These are phyloP conservation scores for Malassezia japonica DNA, from an alignment of 1,284 basidiomycete species.

Conservation along the genomic window DNA sequence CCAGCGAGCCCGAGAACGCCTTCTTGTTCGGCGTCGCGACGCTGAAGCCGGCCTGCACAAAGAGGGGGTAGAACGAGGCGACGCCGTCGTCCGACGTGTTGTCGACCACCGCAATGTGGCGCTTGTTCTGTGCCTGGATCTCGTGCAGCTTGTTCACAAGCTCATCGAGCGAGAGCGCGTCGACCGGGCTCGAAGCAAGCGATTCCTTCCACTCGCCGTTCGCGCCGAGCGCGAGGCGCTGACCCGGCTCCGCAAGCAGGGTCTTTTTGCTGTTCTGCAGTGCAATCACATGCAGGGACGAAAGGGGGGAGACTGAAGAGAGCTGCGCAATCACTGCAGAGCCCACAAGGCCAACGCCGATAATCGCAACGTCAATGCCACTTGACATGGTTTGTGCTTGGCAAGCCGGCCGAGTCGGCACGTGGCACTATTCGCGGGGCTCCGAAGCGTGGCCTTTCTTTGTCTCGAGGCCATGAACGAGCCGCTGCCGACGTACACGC, in stretches of 20 bases:
- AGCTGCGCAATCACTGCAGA: conserved; percentile 41
- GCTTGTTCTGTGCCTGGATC: conserved; percentile 25
- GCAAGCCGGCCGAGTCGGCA: not conserved
- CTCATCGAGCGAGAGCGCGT: conserved; percentile 30
- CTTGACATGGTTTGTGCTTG: too few species aligned
- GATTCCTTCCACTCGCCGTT: conserved; percentile 28
- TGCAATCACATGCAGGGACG: conserved; percentile 31
- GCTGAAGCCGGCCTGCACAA: conserved; percentile 69
- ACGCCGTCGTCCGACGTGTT: conserved; percentile 81
- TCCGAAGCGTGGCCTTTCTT: not conserved
- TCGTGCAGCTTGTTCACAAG: conserved; percentile 27
- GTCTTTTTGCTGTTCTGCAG: conserved; percentile 46
- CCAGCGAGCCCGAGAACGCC: conserved; percentile 70
- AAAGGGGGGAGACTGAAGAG: conserved; percentile 24
- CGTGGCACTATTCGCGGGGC: not conserved
- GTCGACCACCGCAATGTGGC: conserved; percentile 68
- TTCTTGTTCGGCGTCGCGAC: conserved; percentile 98
- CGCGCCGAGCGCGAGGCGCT: conserved; percentile 18
- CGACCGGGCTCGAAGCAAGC: conserved; percentile 21
- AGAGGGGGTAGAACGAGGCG: conserved; percentile 71
- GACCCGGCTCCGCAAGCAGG: conserved; percentile 26
- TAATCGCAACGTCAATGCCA: conserved; percentile 15
- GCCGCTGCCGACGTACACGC: conserved; percentile 1
- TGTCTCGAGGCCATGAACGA: conserved; percentile 3
- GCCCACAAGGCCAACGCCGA: conserved; percentile 43